Evolutionary conservation across 192 early-diverging fungal species (phyloP), one percentile per base, ranked within the genome.

Genomic region (Pilaira anomala): DNA sequence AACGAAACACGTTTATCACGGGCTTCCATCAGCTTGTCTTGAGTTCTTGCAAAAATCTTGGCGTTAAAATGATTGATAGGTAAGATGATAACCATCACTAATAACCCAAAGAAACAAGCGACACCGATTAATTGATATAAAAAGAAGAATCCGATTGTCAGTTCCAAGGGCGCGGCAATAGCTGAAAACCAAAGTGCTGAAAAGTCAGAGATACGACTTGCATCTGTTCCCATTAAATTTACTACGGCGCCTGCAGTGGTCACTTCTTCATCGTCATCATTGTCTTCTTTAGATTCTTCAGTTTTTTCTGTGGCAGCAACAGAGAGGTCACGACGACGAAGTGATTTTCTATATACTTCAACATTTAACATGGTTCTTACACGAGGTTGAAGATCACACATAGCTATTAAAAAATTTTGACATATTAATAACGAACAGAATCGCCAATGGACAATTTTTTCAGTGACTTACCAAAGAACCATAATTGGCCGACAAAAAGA

Each of bases 111-210:
- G 14, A 95, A 68, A 12, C 88, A 92, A 1, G 91, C 81, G 45
- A 78, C 77, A 22, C 96, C 96, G 41, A 98, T 76, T 25, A 98
- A 74, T 45, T 79, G 77, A 72, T 94, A 87, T 29, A 98, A 71
- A 53, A 86, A 75, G 63, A 77, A 79, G 11, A 88, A 65, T 12
- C 89, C 90, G 8, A 93, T 69, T 1, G 75, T 44, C 14, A 93
- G 72, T 39, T 81, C 79, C 8, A 88, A 79, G 0, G 89, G 88
- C 0, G 78, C 67, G 5, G 71, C 78, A 62, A 87, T 73, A n/a
- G 82, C 55, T 19, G 76, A 69, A 50, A 83, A 73, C 65, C 79
- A 68, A 55, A 81, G 84, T 51, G 72, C 62, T 13, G 67, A 50
- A 8, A 80, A 79, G 26, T 83, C 83, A 3, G 77, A 68, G 3